Conservation (phyloP, 1,284 basidiomycete species). For the Amylostereum chailletii region DNA sequence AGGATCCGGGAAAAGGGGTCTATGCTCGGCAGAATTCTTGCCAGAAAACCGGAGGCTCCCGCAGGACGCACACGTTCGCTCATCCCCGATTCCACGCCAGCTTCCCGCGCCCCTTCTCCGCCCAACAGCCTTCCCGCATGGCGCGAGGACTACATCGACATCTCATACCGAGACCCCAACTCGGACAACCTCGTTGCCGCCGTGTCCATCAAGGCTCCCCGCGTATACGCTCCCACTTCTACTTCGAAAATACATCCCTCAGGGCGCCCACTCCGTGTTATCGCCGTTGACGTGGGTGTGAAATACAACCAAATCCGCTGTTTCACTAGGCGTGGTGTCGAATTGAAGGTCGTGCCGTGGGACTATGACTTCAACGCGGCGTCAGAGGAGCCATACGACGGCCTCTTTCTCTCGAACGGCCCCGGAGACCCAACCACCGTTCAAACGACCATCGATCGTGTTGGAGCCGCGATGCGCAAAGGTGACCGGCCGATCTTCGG, state of each 20-base stretch:
- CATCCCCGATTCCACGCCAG: conserved; percentile 26
- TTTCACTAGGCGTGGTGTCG: conserved; percentile 88
- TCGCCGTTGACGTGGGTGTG: conserved; percentile 97
- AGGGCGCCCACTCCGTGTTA: conserved; percentile 70
- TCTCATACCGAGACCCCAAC: conserved; percentile 89
- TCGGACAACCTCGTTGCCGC: conserved; percentile 83
- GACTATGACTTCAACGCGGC: conserved; percentile 85
- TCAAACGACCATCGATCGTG: conserved; percentile 62
- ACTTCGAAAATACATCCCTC: conserved; percentile 65
- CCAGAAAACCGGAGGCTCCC: conserved; percentile 40
- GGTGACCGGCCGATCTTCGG: conserved; percentile 90
- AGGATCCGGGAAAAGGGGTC: conserved; percentile 91
- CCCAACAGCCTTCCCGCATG: conserved; percentile 49
- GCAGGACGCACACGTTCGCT: conserved; percentile 23
- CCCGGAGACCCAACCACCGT: conserved; percentile 95
- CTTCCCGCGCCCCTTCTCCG: conserved; percentile 42
- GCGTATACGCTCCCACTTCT: conserved; percentile 59
- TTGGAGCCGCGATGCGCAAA: conserved; percentile 67
- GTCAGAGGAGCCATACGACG: conserved; percentile 79
- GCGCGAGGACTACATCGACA: conserved; percentile 75
- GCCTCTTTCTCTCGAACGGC: conserved; percentile 96
- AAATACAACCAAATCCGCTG: conserved; percentile 99
- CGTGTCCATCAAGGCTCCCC: conserved; percentile 72
- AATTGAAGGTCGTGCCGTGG: conserved; percentile 98
- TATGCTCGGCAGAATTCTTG: conserved; percentile 81